phyloP scores from a whole-genome alignment of 2,329 filamentous ascomycete genomes.

The Nothomitra cinnamomea region DNA sequence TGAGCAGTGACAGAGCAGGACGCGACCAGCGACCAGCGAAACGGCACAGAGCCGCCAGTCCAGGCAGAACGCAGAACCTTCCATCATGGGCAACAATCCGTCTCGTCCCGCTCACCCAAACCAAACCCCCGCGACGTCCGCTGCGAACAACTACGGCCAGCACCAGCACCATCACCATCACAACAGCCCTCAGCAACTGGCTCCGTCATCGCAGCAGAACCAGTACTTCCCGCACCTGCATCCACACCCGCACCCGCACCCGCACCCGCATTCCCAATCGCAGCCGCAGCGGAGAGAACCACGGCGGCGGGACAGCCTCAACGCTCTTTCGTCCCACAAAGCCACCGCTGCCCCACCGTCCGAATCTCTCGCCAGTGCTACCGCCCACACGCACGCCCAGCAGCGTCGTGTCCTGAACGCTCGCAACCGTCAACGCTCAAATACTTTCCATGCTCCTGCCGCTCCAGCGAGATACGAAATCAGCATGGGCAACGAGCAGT shows the following conservation, averaged over 20 bases:
- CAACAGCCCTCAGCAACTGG: slow-evolving; percentile 11
- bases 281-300: slow-evolving; percentile 1
- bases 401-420: background rate
- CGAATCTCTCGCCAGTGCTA: slow-evolving; percentile 7
- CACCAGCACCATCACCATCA: slow-evolving; percentile 17
- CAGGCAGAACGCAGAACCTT: background rate
- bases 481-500: slow-evolving; percentile 5
- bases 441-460: slow-evolving; percentile 2
- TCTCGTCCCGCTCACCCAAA: background rate
- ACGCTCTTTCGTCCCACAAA: slow-evolving; percentile 7
- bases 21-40: background rate
- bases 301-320: slow-evolving; percentile 4
- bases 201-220: slow-evolving; percentile 9
- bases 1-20: background rate
- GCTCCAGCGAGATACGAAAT: background rate
- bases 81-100: slow-evolving; percentile 21
- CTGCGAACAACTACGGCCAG: slow-evolving; percentile 22
- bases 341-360: slow-evolving; percentile 7
- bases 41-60: background rate
- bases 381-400: slow-evolving; percentile 1
- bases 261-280: background rate
- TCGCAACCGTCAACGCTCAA: slow-evolving; percentile 2
- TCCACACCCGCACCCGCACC: background rate
- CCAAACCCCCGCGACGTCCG: slow-evolving; percentile 15
- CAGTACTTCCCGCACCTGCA: slow-evolving; percentile 4